Evolutionary conservation across 768 basidiomycete genomes (phyloP).

Genomic region (Mycena leptocephala): DNA sequence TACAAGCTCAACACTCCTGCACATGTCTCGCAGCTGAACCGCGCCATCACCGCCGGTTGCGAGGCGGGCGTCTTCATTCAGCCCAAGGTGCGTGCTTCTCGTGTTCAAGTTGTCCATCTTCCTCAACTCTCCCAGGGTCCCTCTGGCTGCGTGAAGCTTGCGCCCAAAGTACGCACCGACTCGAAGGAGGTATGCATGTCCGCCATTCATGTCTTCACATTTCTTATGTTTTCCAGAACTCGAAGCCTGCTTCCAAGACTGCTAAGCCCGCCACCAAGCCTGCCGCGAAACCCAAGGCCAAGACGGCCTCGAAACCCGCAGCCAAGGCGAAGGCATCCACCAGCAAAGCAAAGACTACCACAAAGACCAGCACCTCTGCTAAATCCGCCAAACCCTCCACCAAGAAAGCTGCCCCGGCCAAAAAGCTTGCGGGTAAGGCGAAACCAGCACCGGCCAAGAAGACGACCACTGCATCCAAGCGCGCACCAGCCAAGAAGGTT

Average conservation of each 20-base stretch:
- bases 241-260: constrained; percentile 20
- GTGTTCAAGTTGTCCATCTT: not conserved
- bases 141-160: constrained; percentile 79
- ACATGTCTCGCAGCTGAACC: constrained; percentile 81
- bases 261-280: constrained; percentile 19
- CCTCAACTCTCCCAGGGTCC: constrained; percentile 46
- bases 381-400: constrained; percentile 17
- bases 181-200: constrained; percentile 27
- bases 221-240: constrained; percentile 8
- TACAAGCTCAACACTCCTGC: constrained; percentile 82
- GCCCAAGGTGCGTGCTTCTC: constrained; percentile 44
- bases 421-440: not conserved
- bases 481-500: constrained; percentile 28
- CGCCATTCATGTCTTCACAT: not conserved
- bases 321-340: constrained; percentile 1
- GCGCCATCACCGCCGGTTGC: constrained; percentile 80
- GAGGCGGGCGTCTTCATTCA: constrained; percentile 62
- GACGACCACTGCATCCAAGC: constrained; percentile 16
- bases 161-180: constrained; percentile 59
- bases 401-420: not conserved
- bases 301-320: constrained; percentile 18
- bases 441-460: constrained; percentile 23
- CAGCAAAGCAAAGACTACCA: not conserved
- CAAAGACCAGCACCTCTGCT: constrained; percentile 18
- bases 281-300: constrained; percentile 14